These are phyloP conservation scores for Pouteria campechiana DNA, from an alignment of 179 eudicot genomes.

Conservation along the genomic window DNA sequence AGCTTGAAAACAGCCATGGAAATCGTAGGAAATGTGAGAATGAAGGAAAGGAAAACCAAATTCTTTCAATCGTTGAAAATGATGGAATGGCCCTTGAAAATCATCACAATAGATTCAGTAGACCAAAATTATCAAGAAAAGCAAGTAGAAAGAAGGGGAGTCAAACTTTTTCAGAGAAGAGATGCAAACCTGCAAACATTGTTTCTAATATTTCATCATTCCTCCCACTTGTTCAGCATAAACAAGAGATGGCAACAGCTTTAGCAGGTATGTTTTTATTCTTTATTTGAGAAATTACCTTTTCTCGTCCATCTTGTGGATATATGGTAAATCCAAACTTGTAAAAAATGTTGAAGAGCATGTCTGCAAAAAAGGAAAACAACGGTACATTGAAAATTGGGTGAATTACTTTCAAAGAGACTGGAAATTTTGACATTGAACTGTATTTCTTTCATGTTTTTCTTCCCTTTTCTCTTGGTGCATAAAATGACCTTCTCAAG, in stretches of 20 bases:
- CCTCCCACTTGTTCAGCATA: slow-evolving; percentile 72
- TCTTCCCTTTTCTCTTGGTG: no score
- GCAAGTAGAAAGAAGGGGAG: slow-evolving; percentile 44
- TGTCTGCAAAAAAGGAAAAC: no score
- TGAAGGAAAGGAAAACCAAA: slow-evolving; percentile 38
- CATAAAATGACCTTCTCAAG: no score
- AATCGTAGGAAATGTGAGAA: slow-evolving; percentile 17
- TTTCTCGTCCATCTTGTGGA: no score
- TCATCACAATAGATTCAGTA: slow-evolving; percentile 31
- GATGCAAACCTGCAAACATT: slow-evolving; percentile 49
- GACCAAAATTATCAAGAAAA: slow-evolving; percentile 37
- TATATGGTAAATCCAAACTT: no score
- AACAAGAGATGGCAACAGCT: slow-evolving; percentile 63
- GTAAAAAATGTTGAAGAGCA: no score
- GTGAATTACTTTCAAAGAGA: no score
- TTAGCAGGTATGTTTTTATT: slow-evolving; percentile 41
- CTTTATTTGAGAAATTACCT: slow-evolving; percentile 1
- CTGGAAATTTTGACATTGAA: no score
- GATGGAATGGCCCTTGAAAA: slow-evolving; percentile 34
- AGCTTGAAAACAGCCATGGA: slow-evolving; percentile 17
- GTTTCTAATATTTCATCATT: slow-evolving; percentile 62
- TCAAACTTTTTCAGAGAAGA: slow-evolving; percentile 42
- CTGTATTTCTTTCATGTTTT: no score
- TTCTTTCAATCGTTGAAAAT: slow-evolving; percentile 29
- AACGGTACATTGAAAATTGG: no score